Evolutionary conservation across 2,329 filamentous ascomycete species (phyloP).

Genomic region (Alternaria dauci): DNA sequence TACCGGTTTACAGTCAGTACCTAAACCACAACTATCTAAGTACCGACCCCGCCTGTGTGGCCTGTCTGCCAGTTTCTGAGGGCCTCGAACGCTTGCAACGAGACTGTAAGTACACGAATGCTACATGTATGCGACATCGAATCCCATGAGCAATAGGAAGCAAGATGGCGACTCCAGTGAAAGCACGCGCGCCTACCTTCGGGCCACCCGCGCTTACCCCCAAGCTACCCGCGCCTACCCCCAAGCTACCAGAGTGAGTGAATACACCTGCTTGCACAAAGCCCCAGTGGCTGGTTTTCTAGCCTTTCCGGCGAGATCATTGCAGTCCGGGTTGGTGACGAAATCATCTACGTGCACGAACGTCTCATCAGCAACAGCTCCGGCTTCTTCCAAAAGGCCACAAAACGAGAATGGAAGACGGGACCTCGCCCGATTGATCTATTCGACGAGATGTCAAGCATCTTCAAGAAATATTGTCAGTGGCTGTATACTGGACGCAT

Average conservation of each 20-base stretch:
- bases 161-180: not conserved
- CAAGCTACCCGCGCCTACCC: not conserved
- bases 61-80: not conserved
- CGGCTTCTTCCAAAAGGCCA: not conserved
- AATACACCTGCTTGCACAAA: not conserved
- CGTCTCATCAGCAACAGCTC: not conserved
- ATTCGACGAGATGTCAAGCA: not conserved
- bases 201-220: not conserved
- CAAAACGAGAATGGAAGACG: not conserved
- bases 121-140: not conserved
- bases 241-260: not conserved
- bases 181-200: not conserved
- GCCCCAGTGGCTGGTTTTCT: not conserved
- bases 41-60: not conserved
- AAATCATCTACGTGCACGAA: not conserved
- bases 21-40: not conserved
- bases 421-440: not conserved
- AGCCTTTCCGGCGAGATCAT: not conserved
- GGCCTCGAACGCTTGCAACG: not conserved
- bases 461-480: not conserved
- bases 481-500: not conserved
- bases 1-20: too few relatives aligned
- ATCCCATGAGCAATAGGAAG: not conserved
- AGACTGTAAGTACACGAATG: not conserved
- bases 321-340: not conserved